Base-by-base conservation (phyloP, 1,139 yeast genomes). In the Lodderomyces theae region DNA sequence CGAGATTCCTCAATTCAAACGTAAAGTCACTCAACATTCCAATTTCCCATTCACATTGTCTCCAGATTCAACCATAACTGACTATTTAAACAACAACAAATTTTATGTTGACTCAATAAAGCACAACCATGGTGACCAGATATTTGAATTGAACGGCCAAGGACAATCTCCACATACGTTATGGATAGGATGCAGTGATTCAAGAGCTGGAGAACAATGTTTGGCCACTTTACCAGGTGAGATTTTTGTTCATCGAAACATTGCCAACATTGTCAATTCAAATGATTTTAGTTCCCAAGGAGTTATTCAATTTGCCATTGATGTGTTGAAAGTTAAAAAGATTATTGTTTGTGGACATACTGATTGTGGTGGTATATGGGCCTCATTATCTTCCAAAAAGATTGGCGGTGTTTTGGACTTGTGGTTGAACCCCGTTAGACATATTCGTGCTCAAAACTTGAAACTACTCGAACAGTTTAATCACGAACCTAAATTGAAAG, bases 131-230 rank as follows among this genome's bases (percentile, higher is more conserved):
- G 88, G 95, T 2, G 69, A 72, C 29, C 60, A 65, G 46, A 67
- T 89, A 12, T 80, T 89, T 57, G 80, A 79, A 38, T 57, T 77
- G 42, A 87, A 89, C 54, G 92, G 81, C 1, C 72, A 79, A 57
- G 97, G 97, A 41, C 98, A 92, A 64, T 64, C 80, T 13, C 98
- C 98, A 15, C 95, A 89, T 61, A 88, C 97, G 9, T 69, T 92
- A 42, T 90, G 97, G 95, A 85, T 92, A 47, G 97, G 97, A 3
- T 92, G 98, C 62, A 82, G 95, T 5, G 98, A 92, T 61, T 88
- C 97, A 10, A 80, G 98, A 52, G 87, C 86, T 44, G 86, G 90
- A 40, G 97, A 92, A 52, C 71, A 71, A 35, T 82, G 89, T 52
- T 66, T 92, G 42, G 90, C 90, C 26, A 80, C 83, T 5, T 68